Conservation (phyloP, 2,329 filamentous ascomycete genomes). For the Malbranchea cinnamomea region DNA sequence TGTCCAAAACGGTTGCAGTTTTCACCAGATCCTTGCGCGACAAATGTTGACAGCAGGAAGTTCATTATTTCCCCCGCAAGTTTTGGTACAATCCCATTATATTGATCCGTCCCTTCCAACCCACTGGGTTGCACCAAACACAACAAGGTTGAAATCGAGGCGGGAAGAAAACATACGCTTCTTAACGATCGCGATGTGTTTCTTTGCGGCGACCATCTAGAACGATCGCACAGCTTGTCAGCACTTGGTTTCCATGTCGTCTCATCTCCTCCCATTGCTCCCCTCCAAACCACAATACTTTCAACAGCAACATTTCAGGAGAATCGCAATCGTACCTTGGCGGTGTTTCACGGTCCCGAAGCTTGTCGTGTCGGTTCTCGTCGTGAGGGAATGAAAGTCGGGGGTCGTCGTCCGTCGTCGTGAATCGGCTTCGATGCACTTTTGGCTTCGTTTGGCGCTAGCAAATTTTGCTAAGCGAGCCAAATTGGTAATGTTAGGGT, state of each 20-base stretch:
- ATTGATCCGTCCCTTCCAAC: not conserved
- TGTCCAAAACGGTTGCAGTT: too few relatives aligned
- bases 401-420: constrained; percentile 4
- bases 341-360: constrained; percentile 27
- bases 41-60: too few relatives aligned
- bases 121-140: not conserved
- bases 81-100: too few relatives aligned
- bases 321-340: constrained; percentile 24
- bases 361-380: constrained; percentile 24
- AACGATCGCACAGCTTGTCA: constrained; percentile 8
- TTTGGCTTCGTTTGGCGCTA: constrained; percentile 6
- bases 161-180: constrained; percentile 64
- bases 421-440: not conserved
- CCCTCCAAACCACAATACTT: not conserved
- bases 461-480: constrained; percentile 6
- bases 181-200: constrained; percentile 99
- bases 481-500: too few relatives aligned
- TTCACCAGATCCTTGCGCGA: too few relatives aligned
- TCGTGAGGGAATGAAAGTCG: constrained; percentile 4
- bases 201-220: constrained; percentile 97
- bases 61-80: too few relatives aligned
- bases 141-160: not conserved
- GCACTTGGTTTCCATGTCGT: constrained; percentile 1
- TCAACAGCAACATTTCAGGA: not conserved
- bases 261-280: too few relatives aligned